These are phyloP conservation scores for Myochromella boudieri DNA, from an alignment of 768 basidiomycete genomes.

Conservation along the genomic window DNA sequence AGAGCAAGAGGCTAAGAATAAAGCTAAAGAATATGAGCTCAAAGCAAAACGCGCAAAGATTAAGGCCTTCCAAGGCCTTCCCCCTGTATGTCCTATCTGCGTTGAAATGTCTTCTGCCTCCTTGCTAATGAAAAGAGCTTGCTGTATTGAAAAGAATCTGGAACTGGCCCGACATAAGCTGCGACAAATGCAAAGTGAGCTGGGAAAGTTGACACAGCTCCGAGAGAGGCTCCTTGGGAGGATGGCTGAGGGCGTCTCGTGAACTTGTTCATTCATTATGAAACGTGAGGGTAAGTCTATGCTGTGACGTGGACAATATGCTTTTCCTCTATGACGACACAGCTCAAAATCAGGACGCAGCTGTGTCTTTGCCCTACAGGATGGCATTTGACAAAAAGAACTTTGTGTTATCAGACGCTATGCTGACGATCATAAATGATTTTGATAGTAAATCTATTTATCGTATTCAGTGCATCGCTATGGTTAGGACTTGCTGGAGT, in stretches of 20 bases:
- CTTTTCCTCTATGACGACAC: too few species aligned
- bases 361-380: too few species aligned
- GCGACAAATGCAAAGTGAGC: conserved; percentile 36
- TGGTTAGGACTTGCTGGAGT: too few species aligned
- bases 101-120: background rate
- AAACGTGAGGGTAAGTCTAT: too few species aligned
- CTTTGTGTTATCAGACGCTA: too few species aligned
- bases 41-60: conserved; percentile 44
- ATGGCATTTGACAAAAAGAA: too few species aligned
- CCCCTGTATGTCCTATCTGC: conserved; percentile 35
- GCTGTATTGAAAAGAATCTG: conserved; percentile 42
- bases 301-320: too few species aligned
- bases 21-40: conserved; percentile 34
- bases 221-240: conserved; percentile 44
- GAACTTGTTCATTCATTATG: conserved; percentile 3
- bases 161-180: conserved; percentile 45
- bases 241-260: conserved; percentile 44
- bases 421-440: too few species aligned
- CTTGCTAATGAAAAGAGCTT: background rate
- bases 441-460: too few species aligned
- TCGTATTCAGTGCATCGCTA: too few species aligned
- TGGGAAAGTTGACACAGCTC: conserved; percentile 45
- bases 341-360: too few species aligned
- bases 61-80: conserved; percentile 47
- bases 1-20: conserved; percentile 37